These are phyloP conservation scores for Pseudozyma thailandica DNA, from an alignment of 1,284 basidiomycete species.

Conservation along the genomic window DNA sequence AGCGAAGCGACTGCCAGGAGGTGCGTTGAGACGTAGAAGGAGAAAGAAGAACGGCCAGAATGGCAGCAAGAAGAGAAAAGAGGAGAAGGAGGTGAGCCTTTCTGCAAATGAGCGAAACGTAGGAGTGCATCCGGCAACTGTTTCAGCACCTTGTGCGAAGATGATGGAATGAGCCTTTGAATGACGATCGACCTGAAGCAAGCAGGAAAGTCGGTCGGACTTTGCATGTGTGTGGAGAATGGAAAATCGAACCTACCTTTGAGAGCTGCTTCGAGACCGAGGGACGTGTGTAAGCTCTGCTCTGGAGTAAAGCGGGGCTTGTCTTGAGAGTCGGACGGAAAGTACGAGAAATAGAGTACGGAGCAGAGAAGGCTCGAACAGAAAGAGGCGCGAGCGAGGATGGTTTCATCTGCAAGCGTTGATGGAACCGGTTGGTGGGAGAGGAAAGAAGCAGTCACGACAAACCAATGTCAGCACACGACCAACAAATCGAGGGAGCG, in stretches of 20 bases:
- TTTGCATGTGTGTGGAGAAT: too few relatives aligned
- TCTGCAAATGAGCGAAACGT: conserved; percentile 2
- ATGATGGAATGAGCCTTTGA: background rate
- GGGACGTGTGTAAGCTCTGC: conserved; percentile 9
- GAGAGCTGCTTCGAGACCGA: conserved; percentile 9
- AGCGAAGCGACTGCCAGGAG: conserved; percentile 30
- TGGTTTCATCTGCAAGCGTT: conserved; percentile 35
- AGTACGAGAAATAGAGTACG: conserved; percentile 6
- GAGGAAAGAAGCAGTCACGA: conserved; percentile 7
- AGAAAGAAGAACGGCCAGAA: conserved; percentile 13
- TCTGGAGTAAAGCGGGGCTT: conserved; percentile 5
- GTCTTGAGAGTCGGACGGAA: background rate
- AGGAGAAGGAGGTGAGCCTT: conserved; percentile 31
- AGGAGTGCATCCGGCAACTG: conserved; percentile 16
- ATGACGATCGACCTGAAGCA: background rate
- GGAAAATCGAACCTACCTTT: conserved; percentile 35
- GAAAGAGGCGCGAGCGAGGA: conserved; percentile 21
- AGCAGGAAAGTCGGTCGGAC: background rate
- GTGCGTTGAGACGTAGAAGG: background rate
- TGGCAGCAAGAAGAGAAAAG: conserved; percentile 24
- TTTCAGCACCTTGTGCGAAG: background rate
- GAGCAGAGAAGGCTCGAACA: conserved; percentile 21
- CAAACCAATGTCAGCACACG: conserved; percentile 3
- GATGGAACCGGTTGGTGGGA: conserved; percentile 20
- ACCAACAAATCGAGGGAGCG: background rate